Base-by-base conservation (phyloP, 2,329 filamentous ascomycete genomes). In the Colletotrichum sp. region DNA sequence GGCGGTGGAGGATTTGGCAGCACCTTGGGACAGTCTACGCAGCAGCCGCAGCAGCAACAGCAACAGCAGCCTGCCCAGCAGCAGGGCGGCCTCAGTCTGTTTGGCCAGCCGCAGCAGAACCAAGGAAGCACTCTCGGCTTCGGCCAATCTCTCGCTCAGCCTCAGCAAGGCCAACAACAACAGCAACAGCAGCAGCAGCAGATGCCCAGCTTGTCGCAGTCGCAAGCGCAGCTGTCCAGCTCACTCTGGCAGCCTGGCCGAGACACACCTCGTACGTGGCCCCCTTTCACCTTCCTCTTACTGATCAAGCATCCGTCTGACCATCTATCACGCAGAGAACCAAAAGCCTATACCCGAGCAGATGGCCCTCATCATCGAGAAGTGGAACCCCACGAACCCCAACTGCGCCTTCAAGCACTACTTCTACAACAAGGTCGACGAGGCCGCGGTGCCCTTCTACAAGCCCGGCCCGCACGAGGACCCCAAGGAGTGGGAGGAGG, bases 361-460 rank as follows among this genome's bases (percentile, higher is more conserved):
- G 83, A 94, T 96, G 83, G 88, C 90, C 77, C 88, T 92, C 30
- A 89, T 97, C 55, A 87, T 92, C 69, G 88, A 92, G 76, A 96
- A 96, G 86, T 97, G 95, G 95, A 89, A 94, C 77, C 92, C 94
- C 2, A 85, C 89, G 30, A 90, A 89, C 82, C 89, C 92, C 27
- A 92, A 92, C 82, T 96, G 94, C 80, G 91, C 91, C 32, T 95
- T 97, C 87, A 94, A 95, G 84, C 89, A 94, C 82, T 96, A 96
- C 87, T 95, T 97, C 84, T 98, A 97, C 89, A 97, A 97, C 86
- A 92, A 95, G 79, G 94, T 96, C 78, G 93, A 94, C 78, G 92
- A 94, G 80, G 90, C 92, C 69, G 90, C 91, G 82, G 93, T 94
- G n/a, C 94, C 94, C 13, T 96, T 94, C 84, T 96, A 94, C 84